Conservation (phyloP, 2,329 filamentous ascomycete genomes). For the Atkinsonella texensis region DNA sequence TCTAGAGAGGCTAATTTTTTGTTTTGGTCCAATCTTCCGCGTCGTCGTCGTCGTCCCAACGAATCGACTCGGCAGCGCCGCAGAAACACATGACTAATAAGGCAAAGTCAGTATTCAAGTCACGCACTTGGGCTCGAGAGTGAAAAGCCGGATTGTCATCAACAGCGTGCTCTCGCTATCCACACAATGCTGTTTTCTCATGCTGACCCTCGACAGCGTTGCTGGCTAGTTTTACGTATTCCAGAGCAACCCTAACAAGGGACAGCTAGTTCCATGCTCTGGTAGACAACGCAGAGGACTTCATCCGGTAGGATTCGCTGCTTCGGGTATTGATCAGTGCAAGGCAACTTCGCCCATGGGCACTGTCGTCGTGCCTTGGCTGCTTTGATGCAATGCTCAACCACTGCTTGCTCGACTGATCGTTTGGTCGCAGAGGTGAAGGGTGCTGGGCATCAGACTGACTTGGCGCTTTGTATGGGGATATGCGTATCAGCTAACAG, state of each 20-base stretch:
- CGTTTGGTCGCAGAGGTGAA: too few species aligned
- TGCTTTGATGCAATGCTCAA: too few species aligned
- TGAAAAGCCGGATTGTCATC: not conserved
- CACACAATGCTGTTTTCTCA: not conserved
- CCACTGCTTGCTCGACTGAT: too few species aligned
- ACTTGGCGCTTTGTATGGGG: too few species aligned
- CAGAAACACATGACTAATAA: not conserved
- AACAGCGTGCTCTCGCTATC: not conserved
- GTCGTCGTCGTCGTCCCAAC: not conserved
- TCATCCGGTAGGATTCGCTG: not conserved
- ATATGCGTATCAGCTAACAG: too few species aligned
- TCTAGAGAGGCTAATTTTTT: not conserved
- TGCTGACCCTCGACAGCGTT: not conserved
- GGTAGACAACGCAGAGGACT: not conserved
- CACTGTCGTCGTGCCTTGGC: too few species aligned
- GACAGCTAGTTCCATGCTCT: not conserved
- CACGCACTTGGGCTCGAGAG: not conserved
- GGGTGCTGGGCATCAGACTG: too few species aligned
- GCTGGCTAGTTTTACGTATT: not conserved
- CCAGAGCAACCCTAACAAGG: not conserved
- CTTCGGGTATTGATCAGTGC: not conserved
- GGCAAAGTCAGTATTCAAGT: not conserved
- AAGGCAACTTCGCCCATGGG: too few species aligned
- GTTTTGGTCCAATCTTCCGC: not conserved
- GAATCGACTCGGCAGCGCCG: not conserved